phyloP scores from a whole-genome alignment of 2,329 filamentous ascomycete species.

The Sphaceloma murrayae region DNA sequence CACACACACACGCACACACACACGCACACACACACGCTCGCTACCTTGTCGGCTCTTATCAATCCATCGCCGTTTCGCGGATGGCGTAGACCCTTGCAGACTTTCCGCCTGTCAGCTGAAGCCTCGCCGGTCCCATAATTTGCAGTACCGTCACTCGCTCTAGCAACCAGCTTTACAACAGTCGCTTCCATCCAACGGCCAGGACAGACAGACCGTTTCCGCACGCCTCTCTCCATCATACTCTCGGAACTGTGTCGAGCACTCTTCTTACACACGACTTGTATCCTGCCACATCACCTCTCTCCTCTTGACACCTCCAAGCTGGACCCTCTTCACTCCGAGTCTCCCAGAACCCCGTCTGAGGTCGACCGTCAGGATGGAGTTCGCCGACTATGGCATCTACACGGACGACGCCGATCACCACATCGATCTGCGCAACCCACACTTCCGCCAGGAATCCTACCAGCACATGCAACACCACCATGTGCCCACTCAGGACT shows the following conservation, averaged over 20 bases:
- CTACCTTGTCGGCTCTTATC: neutral
- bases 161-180: slow-evolving; percentile 17
- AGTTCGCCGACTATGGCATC: slow-evolving; percentile 20
- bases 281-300: slow-evolving; percentile 1
- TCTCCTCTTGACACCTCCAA: neutral
- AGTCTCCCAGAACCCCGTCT: neutral
- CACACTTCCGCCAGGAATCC: slow-evolving; percentile 18
- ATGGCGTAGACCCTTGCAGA: neutral
- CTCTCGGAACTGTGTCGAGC: neutral
- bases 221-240: slow-evolving; percentile 1
- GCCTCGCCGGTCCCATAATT: slow-evolving; percentile 13
- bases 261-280: neutral
- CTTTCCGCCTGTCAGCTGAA: slow-evolving; percentile 8
- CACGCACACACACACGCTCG: slow-evolving; percentile 9
- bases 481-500: slow-evolving; percentile 13
- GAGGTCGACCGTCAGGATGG: slow-evolving; percentile 16
- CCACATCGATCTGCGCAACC: slow-evolving; percentile 18
- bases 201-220: slow-evolving; percentile 13
- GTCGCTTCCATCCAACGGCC: slow-evolving; percentile 17
- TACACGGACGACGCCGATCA: slow-evolving; percentile 17
- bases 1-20: neutral
- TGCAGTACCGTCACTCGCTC: slow-evolving; percentile 17
- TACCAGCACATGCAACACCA: slow-evolving; percentile 12
- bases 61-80: slow-evolving; percentile 4
- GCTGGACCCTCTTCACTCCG: neutral